Conservation (phyloP, 169 alveolate genomes). For the Plasmodium coatneyi region DNA sequence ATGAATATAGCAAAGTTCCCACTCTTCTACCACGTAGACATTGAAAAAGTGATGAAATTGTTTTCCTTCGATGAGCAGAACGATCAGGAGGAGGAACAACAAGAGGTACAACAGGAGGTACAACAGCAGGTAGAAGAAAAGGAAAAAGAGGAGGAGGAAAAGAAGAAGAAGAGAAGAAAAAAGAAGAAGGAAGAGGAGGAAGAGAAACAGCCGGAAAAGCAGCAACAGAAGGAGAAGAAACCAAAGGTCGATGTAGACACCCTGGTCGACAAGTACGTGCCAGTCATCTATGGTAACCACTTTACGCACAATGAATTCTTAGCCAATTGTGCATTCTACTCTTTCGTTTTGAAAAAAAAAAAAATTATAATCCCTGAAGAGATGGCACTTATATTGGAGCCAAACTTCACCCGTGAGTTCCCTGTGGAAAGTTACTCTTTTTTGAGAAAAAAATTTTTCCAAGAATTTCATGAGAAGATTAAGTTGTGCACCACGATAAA, state of each 20-base stretch:
- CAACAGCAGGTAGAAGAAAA: no score
- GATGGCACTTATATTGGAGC: conserved; percentile 11
- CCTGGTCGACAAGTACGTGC: not conserved
- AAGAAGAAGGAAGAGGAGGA: not conserved
- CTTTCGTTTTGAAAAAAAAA: conserved; percentile 30
- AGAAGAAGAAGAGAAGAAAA: no score
- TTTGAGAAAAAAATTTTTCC: conserved; percentile 9
- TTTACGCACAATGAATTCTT: conserved; percentile 25
- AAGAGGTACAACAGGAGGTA: not conserved
- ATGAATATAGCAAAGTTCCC: not conserved
- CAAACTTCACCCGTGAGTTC: conserved; percentile 8
- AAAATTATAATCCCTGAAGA: conserved; percentile 36
- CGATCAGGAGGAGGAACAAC: not conserved
- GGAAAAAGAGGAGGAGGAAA: not conserved
- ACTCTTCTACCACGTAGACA: not conserved
- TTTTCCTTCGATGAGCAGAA: not conserved
- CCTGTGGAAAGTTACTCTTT: conserved; percentile 8
- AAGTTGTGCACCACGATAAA: conserved; percentile 12
- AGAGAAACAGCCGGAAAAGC: not conserved
- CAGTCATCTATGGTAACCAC: conserved; percentile 39
- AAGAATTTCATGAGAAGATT: not conserved
- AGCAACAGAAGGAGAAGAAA: not conserved
- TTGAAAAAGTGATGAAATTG: not conserved
- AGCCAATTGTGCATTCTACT: conserved; percentile 21
- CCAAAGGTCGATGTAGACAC: not conserved